Evolutionary conservation across 371 early-diverging fungal genomes (phyloP).

Genomic region (Syncephalis fuscata): DNA sequence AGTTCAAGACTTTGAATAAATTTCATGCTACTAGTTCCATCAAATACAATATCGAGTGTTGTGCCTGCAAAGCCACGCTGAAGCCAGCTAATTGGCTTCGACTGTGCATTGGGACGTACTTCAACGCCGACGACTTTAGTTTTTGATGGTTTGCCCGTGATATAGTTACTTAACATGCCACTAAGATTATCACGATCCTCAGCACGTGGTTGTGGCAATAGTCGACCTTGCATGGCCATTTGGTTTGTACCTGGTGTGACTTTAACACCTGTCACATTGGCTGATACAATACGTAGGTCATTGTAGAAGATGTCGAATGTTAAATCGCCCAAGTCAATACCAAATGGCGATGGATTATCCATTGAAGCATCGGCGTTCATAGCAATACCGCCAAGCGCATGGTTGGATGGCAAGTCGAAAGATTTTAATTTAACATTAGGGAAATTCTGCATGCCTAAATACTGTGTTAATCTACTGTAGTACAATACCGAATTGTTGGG

Average conservation of each 20-base stretch:
- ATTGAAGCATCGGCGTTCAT: conserved; percentile 24
- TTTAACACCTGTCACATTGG: conserved; percentile 17
- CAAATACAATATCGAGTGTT: conserved; percentile 2
- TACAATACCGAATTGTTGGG: background rate
- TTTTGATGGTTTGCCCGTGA: conserved; percentile 22
- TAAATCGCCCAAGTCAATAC: conserved; percentile 29
- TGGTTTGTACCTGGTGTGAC: conserved; percentile 20
- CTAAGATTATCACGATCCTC: conserved; percentile 18
- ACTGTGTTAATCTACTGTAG: background rate
- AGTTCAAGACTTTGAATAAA: conserved; percentile 3
- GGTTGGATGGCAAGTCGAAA: conserved; percentile 27
- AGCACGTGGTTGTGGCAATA: conserved; percentile 18
- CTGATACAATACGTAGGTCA: conserved; percentile 22
- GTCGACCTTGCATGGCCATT: conserved; percentile 21
- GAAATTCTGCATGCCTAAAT: conserved; percentile 18
- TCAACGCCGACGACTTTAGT: conserved; percentile 13
- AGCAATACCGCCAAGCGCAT: conserved; percentile 26
- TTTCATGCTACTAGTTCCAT: background rate
- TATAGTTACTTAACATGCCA: conserved; percentile 26
- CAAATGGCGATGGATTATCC: conserved; percentile 30
- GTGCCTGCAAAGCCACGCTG: conserved; percentile 6
- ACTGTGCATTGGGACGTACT: conserved; percentile 2
- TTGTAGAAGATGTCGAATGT: conserved; percentile 22
- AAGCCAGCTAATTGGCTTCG: conserved; percentile 5
- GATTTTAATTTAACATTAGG: conserved; percentile 21